Evolutionary conservation across 31 red algal genomes (phyloP), one percentile per base, ranked within the genome.

Genomic region (Endocladia muricata): DNA sequence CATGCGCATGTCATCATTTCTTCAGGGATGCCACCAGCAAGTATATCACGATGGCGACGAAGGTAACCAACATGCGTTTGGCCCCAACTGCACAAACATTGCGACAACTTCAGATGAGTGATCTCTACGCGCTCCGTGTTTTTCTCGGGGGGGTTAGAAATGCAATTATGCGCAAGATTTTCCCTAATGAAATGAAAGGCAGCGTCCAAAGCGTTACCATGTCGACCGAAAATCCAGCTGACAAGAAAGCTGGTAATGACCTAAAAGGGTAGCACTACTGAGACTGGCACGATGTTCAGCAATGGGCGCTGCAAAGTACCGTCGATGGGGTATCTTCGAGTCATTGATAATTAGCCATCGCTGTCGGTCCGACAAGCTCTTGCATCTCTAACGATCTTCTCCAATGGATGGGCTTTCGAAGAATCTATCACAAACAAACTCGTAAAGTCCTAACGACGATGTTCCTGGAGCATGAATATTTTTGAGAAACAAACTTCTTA

Each of bases 211-310:
- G 61, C 58, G 49, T 84, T 44, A 1, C 70, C 81, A 26, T 66
- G 29, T 4, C 36, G 19, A 3, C 56, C 35, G 19, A 65, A 40
- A 2, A 47, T 0, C 3, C 52, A n/a, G 4, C 35, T 34, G 1
- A 84, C 58, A 13, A 64, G 33, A 13, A 67, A 2, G 30, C 76
- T 84, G 4, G 76, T 35, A 1, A 30, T 8, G 40, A 75, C 66
- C 40, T 28, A 44, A 7, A 68, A 31, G 26, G 47, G 3, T 15
- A 74, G 44, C n/a, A 55, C 52, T 21, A 84, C 25, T 9, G 54
- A 1, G 29, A 84, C n/a, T 2, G 81, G 81, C 1, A 74, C 70
- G 21, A 84, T 75, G 59, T 84, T 84, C 9, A 84, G 21, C 3
- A 84, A 29, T 32, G 79, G 79, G 39, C 79, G 79, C 23, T 5